Conservation (phyloP, 441 rosid species). For the Adansonia gregorii region DNA sequence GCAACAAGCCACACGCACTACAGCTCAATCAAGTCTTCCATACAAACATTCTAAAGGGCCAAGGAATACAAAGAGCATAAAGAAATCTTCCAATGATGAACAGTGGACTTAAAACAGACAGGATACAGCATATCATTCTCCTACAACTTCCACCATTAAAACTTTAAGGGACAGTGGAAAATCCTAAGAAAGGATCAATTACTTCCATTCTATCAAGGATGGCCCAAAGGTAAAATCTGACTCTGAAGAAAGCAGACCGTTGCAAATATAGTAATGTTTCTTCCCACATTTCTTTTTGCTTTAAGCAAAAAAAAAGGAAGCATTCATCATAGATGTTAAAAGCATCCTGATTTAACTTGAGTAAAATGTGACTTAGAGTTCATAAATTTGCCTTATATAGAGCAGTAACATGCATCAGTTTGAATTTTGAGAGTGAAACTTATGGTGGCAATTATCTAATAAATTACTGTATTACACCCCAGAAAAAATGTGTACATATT, state of each 20-base stretch:
- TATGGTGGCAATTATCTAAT: neutral
- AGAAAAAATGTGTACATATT: neutral
- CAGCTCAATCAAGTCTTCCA: neutral
- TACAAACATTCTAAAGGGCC: neutral
- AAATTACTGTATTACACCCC: neutral
- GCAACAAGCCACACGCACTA: neutral
- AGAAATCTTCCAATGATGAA: neutral
- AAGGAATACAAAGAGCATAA: constrained; percentile 12
- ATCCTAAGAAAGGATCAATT: neutral
- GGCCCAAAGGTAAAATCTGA: constrained; percentile 1
- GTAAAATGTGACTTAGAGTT: neutral
- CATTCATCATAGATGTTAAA: constrained; percentile 3
- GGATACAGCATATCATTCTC: neutral
- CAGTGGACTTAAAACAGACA: neutral
- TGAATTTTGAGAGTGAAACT: constrained; percentile 1
- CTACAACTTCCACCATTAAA: neutral
- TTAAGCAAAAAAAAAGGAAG: neutral
- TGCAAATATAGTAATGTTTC: neutral
- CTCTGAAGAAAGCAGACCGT: neutral
- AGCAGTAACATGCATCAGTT: neutral
- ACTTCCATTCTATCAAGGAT: neutral
- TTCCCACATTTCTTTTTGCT: neutral
- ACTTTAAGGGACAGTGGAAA: neutral
- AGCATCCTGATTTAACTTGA: neutral
- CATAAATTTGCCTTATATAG: neutral